Evolutionary conservation across 1,284 basidiomycete genomes (phyloP), one percentile per base, ranked within the genome.

Genomic region (Cryptococcus wingfieldii): DNA sequence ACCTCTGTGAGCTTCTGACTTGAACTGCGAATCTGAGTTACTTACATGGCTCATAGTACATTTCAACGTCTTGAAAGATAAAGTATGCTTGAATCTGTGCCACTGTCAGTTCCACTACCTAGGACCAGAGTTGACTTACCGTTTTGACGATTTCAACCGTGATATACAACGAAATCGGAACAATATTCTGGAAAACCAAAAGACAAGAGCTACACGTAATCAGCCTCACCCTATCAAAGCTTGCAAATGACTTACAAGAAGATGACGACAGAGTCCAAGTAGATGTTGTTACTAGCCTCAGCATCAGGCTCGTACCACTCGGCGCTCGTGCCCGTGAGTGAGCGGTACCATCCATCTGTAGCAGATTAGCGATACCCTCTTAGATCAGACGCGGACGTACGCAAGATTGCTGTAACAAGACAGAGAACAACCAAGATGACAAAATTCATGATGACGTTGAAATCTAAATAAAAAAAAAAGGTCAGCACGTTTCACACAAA

Each of bases 81-180:
- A 97, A 96, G 78, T 86, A 96, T 5, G 95, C 95, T 76, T 97
- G 93, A 56, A 96, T 90, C 55, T 65, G 53, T 18, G 10, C 4
- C 7, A 25, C 38, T 16, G 25, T 47, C 18, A 39, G 54, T 89
- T 50, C 50, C 42, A 28, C 34, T 28, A 14, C 31, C 25, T 38
- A 38, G 34, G 41, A 39, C 38, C 14, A 42, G 39, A n/a, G 39
- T 42, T 13, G 6, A 46, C 65, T 51, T 34, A 66, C 63, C 1
- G 73, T 96, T 80, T 96, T 97, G 81, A 97, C 93, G 60, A 97
- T 89, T 79, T 98, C 94, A 73, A 97, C 93, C 47, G 93, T 94
- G 73, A 97, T 97, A 80, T 96, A 96, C 34, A 98, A 83, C 19
- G 92, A 96, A 62, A 98, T 90, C 16, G 94, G 95, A 7, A 98